A percentile compares a stretch with the other conserved stretches of the same genome.
These are phyloP conservation scores for Pichia sp. DNA, from an alignment of 1,139 yeast species.

Conservation along the genomic window DNA sequence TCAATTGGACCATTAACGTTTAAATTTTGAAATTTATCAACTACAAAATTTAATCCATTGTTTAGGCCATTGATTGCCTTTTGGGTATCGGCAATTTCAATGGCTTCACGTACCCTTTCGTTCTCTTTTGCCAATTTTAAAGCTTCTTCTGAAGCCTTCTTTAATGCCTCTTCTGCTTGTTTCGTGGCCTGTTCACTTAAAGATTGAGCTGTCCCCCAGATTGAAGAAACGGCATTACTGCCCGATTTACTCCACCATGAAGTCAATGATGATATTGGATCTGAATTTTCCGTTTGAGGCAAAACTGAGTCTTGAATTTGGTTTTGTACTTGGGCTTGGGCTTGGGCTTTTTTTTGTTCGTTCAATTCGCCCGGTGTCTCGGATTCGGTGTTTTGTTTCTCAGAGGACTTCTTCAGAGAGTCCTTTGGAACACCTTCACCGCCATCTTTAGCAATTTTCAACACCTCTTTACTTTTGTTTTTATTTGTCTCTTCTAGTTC, in stretches of 20 bases:
- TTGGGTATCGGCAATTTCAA: slow-evolving; percentile 23
- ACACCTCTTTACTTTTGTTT: neutral
- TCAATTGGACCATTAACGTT: slow-evolving; percentile 31
- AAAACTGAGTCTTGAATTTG: no score
- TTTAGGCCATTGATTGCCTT: slow-evolving; percentile 17
- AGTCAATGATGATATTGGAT: slow-evolving; percentile 63
- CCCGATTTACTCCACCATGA: slow-evolving; percentile 83
- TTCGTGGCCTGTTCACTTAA: slow-evolving; percentile 24
- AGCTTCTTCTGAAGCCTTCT: slow-evolving; percentile 30
- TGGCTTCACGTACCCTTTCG: slow-evolving; percentile 3
- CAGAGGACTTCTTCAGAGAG: no score
- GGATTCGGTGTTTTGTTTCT: neutral
- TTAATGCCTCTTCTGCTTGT: slow-evolving; percentile 33
- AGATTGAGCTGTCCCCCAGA: slow-evolving; percentile 50
- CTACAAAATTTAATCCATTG: slow-evolving; percentile 31
- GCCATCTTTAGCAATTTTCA: neutral
- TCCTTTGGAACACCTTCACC: no score
- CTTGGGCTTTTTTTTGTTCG: no score
- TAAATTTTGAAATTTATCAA: slow-evolving; percentile 32
- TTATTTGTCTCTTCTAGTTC: slow-evolving; percentile 42
- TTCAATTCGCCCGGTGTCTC: slow-evolving; percentile 24
- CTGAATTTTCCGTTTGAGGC: slow-evolving; percentile 20
- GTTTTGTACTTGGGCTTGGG: no score
- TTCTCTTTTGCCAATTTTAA: neutral
- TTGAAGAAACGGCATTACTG: slow-evolving; percentile 53